These are phyloP conservation scores for Fusarium scirpi DNA, from an alignment of 2,329 filamentous ascomycete genomes.

Conservation along the genomic window DNA sequence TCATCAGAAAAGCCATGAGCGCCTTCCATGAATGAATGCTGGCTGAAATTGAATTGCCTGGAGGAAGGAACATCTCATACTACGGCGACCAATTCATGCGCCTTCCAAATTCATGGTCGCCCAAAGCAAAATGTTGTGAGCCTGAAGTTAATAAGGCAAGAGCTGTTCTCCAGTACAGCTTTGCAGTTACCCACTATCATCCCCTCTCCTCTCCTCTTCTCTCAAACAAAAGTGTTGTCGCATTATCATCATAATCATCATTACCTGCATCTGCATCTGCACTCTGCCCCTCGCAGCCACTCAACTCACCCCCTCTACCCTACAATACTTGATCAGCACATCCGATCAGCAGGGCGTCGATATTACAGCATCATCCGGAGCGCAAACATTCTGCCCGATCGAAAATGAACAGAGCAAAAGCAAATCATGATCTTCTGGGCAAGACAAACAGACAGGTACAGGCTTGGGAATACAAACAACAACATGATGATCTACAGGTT, in stretches of 20 bases:
- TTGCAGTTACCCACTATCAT: constrained; percentile 1
- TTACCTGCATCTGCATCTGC: constrained; percentile 6
- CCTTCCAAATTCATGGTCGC: constrained; percentile 1
- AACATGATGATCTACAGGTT: constrained; percentile 22
- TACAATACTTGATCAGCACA: constrained; percentile 4
- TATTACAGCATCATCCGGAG: not conserved
- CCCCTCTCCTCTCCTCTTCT: not conserved
- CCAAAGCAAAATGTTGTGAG: not conserved
- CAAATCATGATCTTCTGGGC: not conserved
- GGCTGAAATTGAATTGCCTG: not conserved
- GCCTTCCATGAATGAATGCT: not conserved
- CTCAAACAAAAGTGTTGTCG: constrained; percentile 16
- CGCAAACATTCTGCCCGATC: constrained; percentile 3
- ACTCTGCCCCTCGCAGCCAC: constrained; percentile 21
- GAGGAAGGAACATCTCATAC: not conserved
- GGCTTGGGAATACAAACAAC: not conserved
- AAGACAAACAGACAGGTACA: not conserved
- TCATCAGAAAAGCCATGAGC: constrained; percentile 1
- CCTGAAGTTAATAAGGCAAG: not conserved
- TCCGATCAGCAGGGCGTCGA: constrained; percentile 15
- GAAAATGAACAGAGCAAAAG: not conserved
- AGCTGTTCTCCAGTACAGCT: not conserved
- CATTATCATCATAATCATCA: constrained; percentile 30
- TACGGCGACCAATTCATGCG: not conserved
- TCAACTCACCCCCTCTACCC: constrained; percentile 18